Base-by-base conservation (phyloP, 441 rosid genomes). In the Mallotus repandus region DNA sequence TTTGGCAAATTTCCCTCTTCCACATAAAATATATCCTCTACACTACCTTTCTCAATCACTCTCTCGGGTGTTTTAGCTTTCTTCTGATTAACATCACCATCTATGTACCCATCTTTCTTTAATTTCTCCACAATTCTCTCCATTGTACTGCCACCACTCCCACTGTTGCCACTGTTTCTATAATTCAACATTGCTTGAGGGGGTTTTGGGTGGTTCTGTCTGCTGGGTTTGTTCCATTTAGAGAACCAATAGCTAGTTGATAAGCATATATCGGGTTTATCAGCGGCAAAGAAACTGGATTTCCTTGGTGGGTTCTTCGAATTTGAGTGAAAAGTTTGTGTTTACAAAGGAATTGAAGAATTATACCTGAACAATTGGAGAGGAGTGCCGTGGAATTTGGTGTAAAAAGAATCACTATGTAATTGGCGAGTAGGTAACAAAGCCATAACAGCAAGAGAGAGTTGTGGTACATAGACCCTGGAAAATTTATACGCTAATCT, bases 61-160 rank as follows among this genome's bases (percentile, higher is more conserved):
- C 85, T 89, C 81, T 84, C 87, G 45, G 62, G 71, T 52, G 48
- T 70, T 69, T 46, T 64, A 48, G 75, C 86, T 45, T 75, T 77
- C 69, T 74, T 81, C 58, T 72, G 80, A 78, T 77, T 56, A 71
- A 72, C 78, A 52, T 76, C 78, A 57, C 75, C 88, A 49, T 88
- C 93, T 55, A 89, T 67, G 46, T 85, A 90, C 60, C 97, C 96
- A 63, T 81, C 61, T 84, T 85, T 89, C 87, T 86, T 93, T 88
- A 95, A 75, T 66, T 81, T 93, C 84, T 91, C 91, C 41, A 95
- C 89, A 76, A 95, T 91, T 81, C 65, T 93, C 72, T 88, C 88
- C 99, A 95, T 93, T 48, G 96, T 91, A 76, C 81, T 89, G 69
- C 86, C 80, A 2, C 80, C 82, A 45, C 73, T 64, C 19, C 66